phyloP scores from a whole-genome alignment of 257 asterid genomes.

The Nicotiana undulata region DNA sequence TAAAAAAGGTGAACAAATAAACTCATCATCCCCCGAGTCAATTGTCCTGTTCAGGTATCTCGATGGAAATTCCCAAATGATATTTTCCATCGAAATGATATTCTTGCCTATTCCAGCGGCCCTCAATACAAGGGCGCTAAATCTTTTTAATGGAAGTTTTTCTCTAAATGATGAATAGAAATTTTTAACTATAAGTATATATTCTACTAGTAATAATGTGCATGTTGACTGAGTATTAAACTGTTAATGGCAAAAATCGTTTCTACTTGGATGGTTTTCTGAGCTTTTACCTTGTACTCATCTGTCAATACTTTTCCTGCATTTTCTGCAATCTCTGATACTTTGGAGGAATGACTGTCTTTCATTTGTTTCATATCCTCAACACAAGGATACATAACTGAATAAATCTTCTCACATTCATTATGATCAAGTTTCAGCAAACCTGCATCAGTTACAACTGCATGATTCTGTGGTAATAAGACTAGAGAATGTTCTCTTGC shows the following conservation, averaged over 20 bases:
- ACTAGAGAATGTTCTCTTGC: neutral
- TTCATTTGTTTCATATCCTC: conserved; percentile 20
- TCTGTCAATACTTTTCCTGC: conserved; percentile 40
- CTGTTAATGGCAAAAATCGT: neutral
- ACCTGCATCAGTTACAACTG: conserved; percentile 15
- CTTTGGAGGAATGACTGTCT: conserved; percentile 19
- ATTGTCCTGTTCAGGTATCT: neutral
- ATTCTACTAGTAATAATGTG: neutral
- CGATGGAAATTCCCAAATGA: neutral
- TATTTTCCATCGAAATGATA: neutral
- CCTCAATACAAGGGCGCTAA: neutral
- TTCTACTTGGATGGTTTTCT: neutral
- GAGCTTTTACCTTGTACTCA: conserved; percentile 36
- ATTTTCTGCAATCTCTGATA: conserved; percentile 28
- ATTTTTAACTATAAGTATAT: neutral
- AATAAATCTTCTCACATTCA: conserved; percentile 23
- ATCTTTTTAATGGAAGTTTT: neutral
- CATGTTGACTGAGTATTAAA: neutral
- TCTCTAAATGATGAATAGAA: neutral
- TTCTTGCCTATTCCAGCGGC: neutral
- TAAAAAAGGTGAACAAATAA: neutral
- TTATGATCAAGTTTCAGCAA: conserved; percentile 27
- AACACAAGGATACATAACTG: conserved; percentile 12
- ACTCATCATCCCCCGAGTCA: neutral
- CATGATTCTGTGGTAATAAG: neutral